Base-by-base conservation (phyloP, 345 rosid species). In the Ceriops zippeliana region DNA sequence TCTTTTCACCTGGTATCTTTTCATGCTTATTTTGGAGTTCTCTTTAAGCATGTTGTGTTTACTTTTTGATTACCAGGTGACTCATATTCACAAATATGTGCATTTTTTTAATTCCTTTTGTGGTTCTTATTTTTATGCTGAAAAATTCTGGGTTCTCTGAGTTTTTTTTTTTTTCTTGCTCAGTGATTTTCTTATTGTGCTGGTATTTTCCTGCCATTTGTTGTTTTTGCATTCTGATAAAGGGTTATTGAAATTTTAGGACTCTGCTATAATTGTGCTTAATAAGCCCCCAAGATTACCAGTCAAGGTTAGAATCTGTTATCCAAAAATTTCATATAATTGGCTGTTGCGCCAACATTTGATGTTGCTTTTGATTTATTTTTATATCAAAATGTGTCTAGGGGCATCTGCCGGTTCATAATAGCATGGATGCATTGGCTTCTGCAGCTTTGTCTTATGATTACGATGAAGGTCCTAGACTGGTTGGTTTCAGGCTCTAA, bases 401-500 rank as follows among this genome's bases (percentile, higher is more conserved):
- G 97, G 97, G 97, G 32, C 81, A 82, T 81, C 70, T 93, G 71
- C 90, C 97, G 3, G 80, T 90, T 84, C 97, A 93, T 73, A 93
- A 90, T 63, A 89, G 98, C 83, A 86, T 93, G 98, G 98, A 93
- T 75, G 96, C 91, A 6, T 82, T 93, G 75, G 98, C 98, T 61
- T 91, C 96, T 73, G 98, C 96, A 67, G 93, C 98, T 76, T 70
- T 93, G 73, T 90, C 93, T 51, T 90, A 81, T 76, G 93, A 84
- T 80, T 70, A 84, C 59, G 85, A 89, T 30, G 96, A 90, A 63
- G 92, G 93, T 68, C 98, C 97, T 73, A 87, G 87, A 80, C 76
- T 93, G 93, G 98, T 93, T 83, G 42, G 78, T 27, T 60, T 38
- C 54, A 71, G 7, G 22, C 24, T 38, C n/a, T 37, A 4, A 22